phyloP scores from a whole-genome alignment of 2,329 filamentous ascomycete genomes.

The Xylariales sp. region DNA sequence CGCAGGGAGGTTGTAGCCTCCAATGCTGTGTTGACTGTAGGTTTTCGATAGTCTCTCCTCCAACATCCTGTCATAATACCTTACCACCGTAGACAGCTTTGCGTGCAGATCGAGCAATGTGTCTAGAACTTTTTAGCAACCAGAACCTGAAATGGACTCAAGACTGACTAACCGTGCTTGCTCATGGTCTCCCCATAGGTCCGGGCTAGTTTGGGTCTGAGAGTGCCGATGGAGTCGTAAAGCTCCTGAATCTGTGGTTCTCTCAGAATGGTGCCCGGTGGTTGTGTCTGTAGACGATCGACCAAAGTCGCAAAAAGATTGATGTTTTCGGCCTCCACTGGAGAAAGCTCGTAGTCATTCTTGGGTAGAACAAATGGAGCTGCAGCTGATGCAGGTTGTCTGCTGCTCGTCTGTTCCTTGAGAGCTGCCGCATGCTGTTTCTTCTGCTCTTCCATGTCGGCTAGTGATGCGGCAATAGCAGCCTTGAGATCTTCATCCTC shows the following conservation, averaged over 20 bases:
- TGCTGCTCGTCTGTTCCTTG: conserved; percentile 67
- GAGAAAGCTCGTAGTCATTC: conserved; percentile 90
- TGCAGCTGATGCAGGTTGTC: conserved; percentile 40
- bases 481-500: conserved; percentile 92
- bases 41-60: conserved; percentile 92
- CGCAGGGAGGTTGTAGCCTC: conserved; percentile 56
- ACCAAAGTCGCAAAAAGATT: conserved; percentile 93
- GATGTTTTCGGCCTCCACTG: conserved; percentile 95
- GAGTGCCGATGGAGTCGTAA: conserved; percentile 91
- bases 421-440: conserved; percentile 79
- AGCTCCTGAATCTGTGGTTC: conserved; percentile 98
- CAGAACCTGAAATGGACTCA: background rate
- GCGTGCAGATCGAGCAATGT: conserved; percentile 90
- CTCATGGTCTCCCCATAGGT: conserved; percentile 99
- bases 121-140: conserved; percentile 51
- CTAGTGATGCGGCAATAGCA: conserved; percentile 88
- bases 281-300: conserved; percentile 89
- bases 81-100: conserved; percentile 91
- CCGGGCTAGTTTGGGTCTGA: conserved; percentile 87
- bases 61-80: conserved; percentile 97
- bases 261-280: conserved; percentile 89
- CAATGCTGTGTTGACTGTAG: conserved; percentile 74
- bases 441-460: conserved; percentile 98
- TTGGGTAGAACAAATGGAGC: conserved; percentile 64
- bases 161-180: conserved; percentile 72